Percentiles rank a stretch among this genome's conserved stretches.
phyloP scores from a whole-genome alignment of 805 yeast species.

The Myxozyma lipomycoides region DNA sequence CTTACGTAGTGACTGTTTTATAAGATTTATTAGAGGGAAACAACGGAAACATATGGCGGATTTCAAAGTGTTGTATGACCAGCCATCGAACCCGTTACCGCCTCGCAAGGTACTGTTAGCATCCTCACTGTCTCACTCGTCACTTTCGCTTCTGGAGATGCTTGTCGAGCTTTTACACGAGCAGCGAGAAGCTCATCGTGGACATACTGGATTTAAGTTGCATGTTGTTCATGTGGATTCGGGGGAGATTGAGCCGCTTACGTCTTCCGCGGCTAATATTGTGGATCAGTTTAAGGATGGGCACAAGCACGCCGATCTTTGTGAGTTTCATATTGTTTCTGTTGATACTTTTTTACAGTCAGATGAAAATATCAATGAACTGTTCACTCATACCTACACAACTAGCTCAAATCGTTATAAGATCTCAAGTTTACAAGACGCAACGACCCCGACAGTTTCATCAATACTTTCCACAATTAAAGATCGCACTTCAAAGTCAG shows the following conservation, averaged over 20 bases:
- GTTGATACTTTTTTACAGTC: conserved; percentile 7
- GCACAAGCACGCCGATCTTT: conserved; percentile 37
- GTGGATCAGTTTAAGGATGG: conserved; percentile 28
- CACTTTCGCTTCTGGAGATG: conserved; percentile 64
- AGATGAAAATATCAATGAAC: neutral
- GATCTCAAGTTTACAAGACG: neutral
- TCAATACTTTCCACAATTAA: conserved; percentile 42
- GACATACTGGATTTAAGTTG: conserved; percentile 63
- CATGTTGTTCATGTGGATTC: conserved; percentile 51
- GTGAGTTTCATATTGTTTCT: conserved; percentile 23
- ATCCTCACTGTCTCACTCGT: conserved; percentile 34
- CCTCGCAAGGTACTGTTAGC: conserved; percentile 41
- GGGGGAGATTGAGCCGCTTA: conserved; percentile 20
- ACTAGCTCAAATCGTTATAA: neutral
- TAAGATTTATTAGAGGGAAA: conserved; percentile 68
- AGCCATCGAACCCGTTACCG: conserved; percentile 41
- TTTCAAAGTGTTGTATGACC: conserved; percentile 65
- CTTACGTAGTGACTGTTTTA: conserved; percentile 33
- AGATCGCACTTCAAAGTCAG: conserved; percentile 58
- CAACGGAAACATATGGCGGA: conserved; percentile 78
- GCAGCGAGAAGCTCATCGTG: conserved; percentile 59
- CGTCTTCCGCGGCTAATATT: conserved; percentile 16
- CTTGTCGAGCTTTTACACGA: conserved; percentile 56
- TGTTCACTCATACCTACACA: conserved; percentile 2
- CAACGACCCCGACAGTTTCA: conserved; percentile 35